These are phyloP conservation scores for Gorgonomyces haynaldii DNA, from an alignment of 192 early-diverging fungal genomes.

Conservation along the genomic window DNA sequence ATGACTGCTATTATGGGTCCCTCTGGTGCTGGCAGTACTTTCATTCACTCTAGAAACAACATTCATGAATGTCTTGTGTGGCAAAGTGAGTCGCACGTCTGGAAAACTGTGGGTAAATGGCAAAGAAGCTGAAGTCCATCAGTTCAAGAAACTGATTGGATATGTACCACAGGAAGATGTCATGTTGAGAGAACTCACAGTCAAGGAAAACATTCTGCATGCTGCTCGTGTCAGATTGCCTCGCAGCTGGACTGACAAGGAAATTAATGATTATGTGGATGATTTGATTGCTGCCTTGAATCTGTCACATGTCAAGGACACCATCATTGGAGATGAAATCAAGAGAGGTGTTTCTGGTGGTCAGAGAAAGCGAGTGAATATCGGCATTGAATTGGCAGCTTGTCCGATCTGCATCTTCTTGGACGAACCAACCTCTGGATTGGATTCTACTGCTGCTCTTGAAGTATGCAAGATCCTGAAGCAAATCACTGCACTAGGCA, in stretches of 20 bases:
- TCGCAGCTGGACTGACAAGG: constrained; percentile 34
- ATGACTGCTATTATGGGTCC: constrained; percentile 87
- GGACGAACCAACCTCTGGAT: constrained; percentile 76
- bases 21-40: constrained; percentile 71
- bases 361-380: constrained; percentile 77
- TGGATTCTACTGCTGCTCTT: constrained; percentile 54
- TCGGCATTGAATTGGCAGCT: constrained; percentile 70
- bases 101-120: constrained; percentile 21
- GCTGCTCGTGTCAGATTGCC: constrained; percentile 66
- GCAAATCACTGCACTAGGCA: constrained; percentile 42
- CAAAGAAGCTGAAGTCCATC: constrained; percentile 13
- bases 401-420: constrained; percentile 72
- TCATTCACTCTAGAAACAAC: too few relatives aligned
- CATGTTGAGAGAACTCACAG: constrained; percentile 36
- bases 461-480: constrained; percentile 64
- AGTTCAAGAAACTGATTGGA: constrained; percentile 21
- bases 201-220: constrained; percentile 64
- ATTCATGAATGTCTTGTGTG: constrained; percentile 7
- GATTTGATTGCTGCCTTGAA: neutral
- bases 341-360: constrained; percentile 71
- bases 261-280: constrained; percentile 54
- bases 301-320: constrained; percentile 44
- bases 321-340: constrained; percentile 52
- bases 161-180: constrained; percentile 25
- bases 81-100: constrained; percentile 18